Percentiles rank a stretch among this genome's conserved stretches.
Evolutionary conservation across 2,329 filamentous ascomycete genomes (phyloP).

Genomic region (Trichoderma afroharzianum): DNA sequence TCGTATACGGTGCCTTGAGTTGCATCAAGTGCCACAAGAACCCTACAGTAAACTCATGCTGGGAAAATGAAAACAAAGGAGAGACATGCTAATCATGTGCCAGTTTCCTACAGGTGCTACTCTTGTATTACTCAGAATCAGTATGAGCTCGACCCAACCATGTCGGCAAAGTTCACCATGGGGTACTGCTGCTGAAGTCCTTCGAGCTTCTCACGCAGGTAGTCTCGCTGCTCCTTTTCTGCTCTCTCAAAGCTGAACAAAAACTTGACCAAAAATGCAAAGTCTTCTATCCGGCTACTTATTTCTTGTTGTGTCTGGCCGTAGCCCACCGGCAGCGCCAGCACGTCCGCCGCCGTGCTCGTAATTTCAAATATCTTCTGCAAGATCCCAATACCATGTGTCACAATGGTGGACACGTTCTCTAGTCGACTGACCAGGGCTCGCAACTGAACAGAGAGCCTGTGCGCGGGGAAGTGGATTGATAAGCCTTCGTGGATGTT

Average conservation of each 20-base stretch:
- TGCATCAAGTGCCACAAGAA: not conserved
- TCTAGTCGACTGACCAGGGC: conserved; percentile 34
- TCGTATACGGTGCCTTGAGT: not conserved
- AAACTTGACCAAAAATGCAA: conserved; percentile 49
- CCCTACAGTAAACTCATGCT: not conserved
- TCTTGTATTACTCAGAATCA: not conserved
- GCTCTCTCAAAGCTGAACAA: conserved; percentile 47
- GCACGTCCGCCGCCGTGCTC: conserved; percentile 56
- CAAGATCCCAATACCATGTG: conserved; percentile 54
- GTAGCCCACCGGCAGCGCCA: conserved; percentile 46
- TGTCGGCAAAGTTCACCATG: conserved; percentile 26
- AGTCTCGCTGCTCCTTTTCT: conserved; percentile 42
- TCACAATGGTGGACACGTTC: conserved; percentile 43
- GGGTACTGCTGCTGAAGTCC: conserved; percentile 32
- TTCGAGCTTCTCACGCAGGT: conserved; percentile 38
- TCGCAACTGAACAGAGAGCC: conserved; percentile 38
- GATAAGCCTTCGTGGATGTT: conserved; percentile 36
- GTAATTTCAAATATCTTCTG: conserved; percentile 60
- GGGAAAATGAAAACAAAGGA: not conserved
- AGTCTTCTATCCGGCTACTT: conserved; percentile 48
- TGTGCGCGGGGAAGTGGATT: conserved; percentile 37
- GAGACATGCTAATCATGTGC: not conserved
- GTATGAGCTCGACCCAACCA: conserved; percentile 25
- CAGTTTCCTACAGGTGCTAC: not conserved
- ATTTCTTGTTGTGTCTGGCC: conserved; percentile 39